These are phyloP conservation scores for Floccularia luteovirens DNA, from an alignment of 768 basidiomycete genomes.

Conservation along the genomic window DNA sequence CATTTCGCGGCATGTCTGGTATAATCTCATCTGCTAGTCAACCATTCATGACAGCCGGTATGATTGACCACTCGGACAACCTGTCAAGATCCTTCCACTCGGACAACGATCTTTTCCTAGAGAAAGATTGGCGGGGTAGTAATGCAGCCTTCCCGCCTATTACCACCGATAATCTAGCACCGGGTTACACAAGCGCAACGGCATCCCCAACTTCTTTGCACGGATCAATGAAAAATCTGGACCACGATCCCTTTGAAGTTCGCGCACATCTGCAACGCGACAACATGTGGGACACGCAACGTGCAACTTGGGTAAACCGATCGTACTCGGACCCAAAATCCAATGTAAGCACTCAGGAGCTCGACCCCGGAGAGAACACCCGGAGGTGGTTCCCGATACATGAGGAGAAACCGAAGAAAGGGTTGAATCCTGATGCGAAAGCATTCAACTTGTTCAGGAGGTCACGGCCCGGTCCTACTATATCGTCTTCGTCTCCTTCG, in stretches of 20 bases:
- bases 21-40: conserved; percentile 28
- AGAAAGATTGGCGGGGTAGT: conserved; percentile 39
- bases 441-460: conserved; percentile 56
- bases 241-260: conserved; percentile 42
- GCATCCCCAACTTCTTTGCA: conserved; percentile 35
- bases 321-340: conserved; percentile 25
- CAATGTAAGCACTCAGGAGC: neutral
- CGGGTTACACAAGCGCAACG: conserved; percentile 15
- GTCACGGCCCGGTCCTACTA: conserved; percentile 10
- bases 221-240: conserved; percentile 18
- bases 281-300: conserved; percentile 20
- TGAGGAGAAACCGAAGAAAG: conserved; percentile 47
- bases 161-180: conserved; percentile 3
- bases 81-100: conserved; percentile 41
- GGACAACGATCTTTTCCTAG: conserved; percentile 43
- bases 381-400: conserved; percentile 40
- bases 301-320: conserved; percentile 19
- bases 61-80: conserved; percentile 37
- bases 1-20: too few relatives aligned
- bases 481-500: conserved; percentile 8
- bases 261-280: conserved; percentile 20
- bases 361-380: too few relatives aligned
- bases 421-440: conserved; percentile 82
- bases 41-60: conserved; percentile 46
- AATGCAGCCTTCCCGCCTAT: conserved; percentile 2